A percentile compares a stretch with the other conserved stretches of the same genome.
phyloP scores from a whole-genome alignment of 2,329 filamentous ascomycete genomes.

The Ophiostoma novo-ulmi region DNA sequence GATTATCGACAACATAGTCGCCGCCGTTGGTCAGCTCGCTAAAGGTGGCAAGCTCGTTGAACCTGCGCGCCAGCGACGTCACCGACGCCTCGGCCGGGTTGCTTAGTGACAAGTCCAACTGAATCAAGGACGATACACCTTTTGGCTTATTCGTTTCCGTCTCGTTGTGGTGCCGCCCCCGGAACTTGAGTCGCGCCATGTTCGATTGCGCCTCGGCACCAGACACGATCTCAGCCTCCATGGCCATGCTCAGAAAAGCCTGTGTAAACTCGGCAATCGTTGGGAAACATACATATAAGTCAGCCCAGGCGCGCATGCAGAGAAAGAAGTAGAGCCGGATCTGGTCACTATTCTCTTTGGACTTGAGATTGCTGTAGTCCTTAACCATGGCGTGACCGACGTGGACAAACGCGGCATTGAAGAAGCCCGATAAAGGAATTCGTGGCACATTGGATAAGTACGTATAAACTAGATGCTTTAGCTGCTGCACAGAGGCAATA shows the following conservation, averaged over 20 bases:
- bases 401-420: slow-evolving; percentile 32
- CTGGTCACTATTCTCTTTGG: slow-evolving; percentile 11
- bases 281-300: slow-evolving; percentile 30
- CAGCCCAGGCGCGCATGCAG: slow-evolving; percentile 30
- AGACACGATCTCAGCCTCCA: slow-evolving; percentile 23
- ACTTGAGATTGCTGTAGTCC: slow-evolving; percentile 10
- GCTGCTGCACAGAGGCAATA: neutral
- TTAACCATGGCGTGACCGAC: slow-evolving; percentile 32
- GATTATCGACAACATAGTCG: slow-evolving; percentile 1
- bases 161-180: slow-evolving; percentile 12
- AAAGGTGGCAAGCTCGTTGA: slow-evolving; percentile 18
- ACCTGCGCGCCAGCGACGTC: slow-evolving; percentile 15
- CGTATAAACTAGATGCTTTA: neutral
- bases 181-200: slow-evolving; percentile 7
- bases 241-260: slow-evolving; percentile 31
- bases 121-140: slow-evolving; percentile 16
- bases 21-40: slow-evolving; percentile 3
- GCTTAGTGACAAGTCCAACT: slow-evolving; percentile 22
- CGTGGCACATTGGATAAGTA: slow-evolving; percentile 9
- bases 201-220: slow-evolving; percentile 24
- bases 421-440: slow-evolving; percentile 28
- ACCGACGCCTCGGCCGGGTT: slow-evolving; percentile 22
- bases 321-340: slow-evolving; percentile 30
- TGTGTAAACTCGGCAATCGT: slow-evolving; percentile 30
- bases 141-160: neutral